These are phyloP conservation scores for Globisporangium heterothallicum DNA, from an alignment of 352 stramenopile species.

Conservation along the genomic window DNA sequence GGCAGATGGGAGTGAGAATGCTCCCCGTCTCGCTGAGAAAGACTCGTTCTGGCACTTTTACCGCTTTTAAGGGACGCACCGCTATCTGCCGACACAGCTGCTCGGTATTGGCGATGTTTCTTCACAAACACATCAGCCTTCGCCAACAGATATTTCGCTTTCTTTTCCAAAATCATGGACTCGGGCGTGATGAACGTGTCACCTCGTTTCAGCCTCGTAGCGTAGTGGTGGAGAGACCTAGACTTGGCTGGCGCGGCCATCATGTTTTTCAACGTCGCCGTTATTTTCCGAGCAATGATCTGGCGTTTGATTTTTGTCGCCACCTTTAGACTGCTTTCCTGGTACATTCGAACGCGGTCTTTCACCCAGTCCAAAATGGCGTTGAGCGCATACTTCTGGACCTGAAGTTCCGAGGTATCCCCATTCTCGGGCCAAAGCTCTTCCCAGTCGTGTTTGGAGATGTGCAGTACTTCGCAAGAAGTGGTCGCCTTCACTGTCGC, in stretches of 20 bases:
- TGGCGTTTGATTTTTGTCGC: slow-evolving; percentile 38
- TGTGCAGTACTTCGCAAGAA: slow-evolving; percentile 57
- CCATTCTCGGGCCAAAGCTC: slow-evolving; percentile 41
- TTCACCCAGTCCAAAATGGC: slow-evolving; percentile 60
- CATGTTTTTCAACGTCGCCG: slow-evolving; percentile 23
- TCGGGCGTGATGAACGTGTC: slow-evolving; percentile 30
- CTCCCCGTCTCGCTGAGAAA: neutral
- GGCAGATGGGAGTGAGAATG: slow-evolving; percentile 4
- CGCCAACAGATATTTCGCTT: slow-evolving; percentile 48
- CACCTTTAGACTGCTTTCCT: slow-evolving; percentile 26
- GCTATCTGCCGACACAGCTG: neutral
- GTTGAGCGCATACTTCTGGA: slow-evolving; percentile 48
- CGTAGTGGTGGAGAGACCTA: neutral
- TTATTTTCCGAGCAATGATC: slow-evolving; percentile 24
- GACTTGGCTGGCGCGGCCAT: slow-evolving; percentile 10
- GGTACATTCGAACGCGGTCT: slow-evolving; percentile 32
- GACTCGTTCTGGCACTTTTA: neutral
- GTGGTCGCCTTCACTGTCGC: slow-evolving; percentile 56
- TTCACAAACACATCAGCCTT: slow-evolving; percentile 38
- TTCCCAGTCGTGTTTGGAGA: slow-evolving; percentile 57
- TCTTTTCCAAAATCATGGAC: slow-evolving; percentile 48
- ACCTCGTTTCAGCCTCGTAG: neutral
- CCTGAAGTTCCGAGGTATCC: slow-evolving; percentile 32
- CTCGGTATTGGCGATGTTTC: slow-evolving; percentile 18
- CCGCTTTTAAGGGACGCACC: neutral